phyloP scores from a whole-genome alignment of 352 stramenopile genomes.

The Aphanomyces euteiches region DNA sequence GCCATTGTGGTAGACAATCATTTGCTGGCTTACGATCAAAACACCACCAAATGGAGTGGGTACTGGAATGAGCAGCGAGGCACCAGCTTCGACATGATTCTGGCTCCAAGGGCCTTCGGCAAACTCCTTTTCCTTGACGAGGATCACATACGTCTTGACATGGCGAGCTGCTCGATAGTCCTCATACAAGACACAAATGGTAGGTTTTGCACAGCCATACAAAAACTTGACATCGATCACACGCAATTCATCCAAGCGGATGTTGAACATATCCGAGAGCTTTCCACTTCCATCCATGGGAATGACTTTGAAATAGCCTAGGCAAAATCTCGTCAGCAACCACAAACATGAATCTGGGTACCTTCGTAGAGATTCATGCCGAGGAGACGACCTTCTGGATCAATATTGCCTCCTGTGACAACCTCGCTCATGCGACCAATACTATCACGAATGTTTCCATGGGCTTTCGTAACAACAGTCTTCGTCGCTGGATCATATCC shows the following conservation, averaged over 20 bases:
- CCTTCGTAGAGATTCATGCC: conserved; percentile 90
- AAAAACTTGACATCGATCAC: conserved; percentile 94
- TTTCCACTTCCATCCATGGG: conserved; percentile 79
- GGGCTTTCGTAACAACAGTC: conserved; percentile 79
- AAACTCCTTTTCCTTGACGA: conserved; percentile 88
- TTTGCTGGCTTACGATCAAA: conserved; percentile 89
- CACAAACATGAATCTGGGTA: conserved; percentile 28
- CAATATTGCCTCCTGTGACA: conserved; percentile 85
- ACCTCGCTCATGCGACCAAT: conserved; percentile 87
- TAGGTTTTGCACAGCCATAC: conserved; percentile 81
- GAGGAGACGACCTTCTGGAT: conserved; percentile 79
- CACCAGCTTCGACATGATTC: conserved; percentile 82
- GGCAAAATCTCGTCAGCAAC: conserved; percentile 20
- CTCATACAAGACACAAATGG: conserved; percentile 90
- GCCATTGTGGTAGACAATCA: conserved; percentile 89
- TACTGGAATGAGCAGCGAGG: conserved; percentile 86
- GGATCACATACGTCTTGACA: conserved; percentile 90
- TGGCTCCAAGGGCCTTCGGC: conserved; percentile 85
- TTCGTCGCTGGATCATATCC: conserved; percentile 65
- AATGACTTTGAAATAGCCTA: conserved; percentile 85
- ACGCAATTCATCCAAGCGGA: conserved; percentile 88
- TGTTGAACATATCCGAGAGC: conserved; percentile 88
- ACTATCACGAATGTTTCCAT: conserved; percentile 80
- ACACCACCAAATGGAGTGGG: conserved; percentile 79
- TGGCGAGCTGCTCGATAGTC: conserved; percentile 86